These are phyloP conservation scores for Rhodotorula sp. DNA, from an alignment of 1,284 basidiomycete genomes.

Conservation along the genomic window DNA sequence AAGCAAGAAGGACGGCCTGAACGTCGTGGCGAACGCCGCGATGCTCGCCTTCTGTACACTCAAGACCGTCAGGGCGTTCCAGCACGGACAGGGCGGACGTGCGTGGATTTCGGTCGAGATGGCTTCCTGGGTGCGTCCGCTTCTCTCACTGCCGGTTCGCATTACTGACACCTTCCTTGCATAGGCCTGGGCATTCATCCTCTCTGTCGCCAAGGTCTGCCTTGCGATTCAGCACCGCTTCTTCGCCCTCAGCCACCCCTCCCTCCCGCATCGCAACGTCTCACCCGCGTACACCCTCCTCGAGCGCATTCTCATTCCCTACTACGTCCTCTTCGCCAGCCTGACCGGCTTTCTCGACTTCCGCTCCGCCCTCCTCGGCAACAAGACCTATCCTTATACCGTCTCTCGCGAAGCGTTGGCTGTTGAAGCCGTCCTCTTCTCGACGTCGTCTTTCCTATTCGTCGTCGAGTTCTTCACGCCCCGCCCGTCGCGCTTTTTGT, in stretches of 20 bases:
- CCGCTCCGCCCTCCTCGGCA: constrained; percentile 45
- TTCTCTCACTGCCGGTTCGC: background rate
- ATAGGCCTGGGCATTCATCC: constrained; percentile 27
- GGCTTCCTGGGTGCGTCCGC: constrained; percentile 27
- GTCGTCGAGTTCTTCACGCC: constrained; percentile 50
- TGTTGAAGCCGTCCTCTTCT: constrained; percentile 43
- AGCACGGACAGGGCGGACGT: background rate
- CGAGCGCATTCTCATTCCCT: constrained; percentile 45
- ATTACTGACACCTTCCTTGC: background rate
- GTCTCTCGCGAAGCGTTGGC: constrained; percentile 27
- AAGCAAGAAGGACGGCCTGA: constrained; percentile 24
- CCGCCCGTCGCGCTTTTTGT: constrained; percentile 33
- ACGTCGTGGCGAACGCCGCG: background rate
- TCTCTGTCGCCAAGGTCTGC: constrained; percentile 35
- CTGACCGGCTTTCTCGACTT: constrained; percentile 48
- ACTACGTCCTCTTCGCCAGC: constrained; percentile 47
- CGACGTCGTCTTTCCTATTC: constrained; percentile 46
- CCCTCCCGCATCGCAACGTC: constrained; percentile 34
- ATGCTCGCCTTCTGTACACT: background rate
- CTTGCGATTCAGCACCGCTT: constrained; percentile 28
- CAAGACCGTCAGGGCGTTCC: constrained; percentile 7
- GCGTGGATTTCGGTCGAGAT: constrained; percentile 12
- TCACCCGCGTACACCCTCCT: constrained; percentile 37
- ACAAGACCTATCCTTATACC: constrained; percentile 37
- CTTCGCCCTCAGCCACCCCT: constrained; percentile 28